phyloP scores from a whole-genome alignment of 768 basidiomycete species.

The Boletus coccyginus region DNA sequence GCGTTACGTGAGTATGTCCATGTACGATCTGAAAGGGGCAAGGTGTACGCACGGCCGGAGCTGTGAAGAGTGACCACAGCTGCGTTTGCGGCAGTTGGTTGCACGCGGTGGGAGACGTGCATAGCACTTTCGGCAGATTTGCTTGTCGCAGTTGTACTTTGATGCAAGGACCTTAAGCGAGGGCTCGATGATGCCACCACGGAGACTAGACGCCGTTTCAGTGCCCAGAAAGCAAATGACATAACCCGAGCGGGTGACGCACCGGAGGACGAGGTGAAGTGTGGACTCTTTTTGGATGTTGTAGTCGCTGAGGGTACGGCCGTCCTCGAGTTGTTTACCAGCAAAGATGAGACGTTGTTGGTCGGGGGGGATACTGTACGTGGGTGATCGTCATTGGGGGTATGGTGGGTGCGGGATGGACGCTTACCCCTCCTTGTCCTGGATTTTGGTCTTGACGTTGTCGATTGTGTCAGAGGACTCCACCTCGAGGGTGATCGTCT shows the following conservation, averaged over 20 bases:
- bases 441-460: conserved; percentile 29
- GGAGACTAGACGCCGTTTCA: conserved; percentile 14
- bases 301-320: conserved; percentile 93
- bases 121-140: conserved; percentile 99
- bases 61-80: conserved; percentile 87
- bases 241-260: conserved; percentile 23
- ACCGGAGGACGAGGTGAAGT: conserved; percentile 96
- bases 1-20: not conserved
- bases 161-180: conserved; percentile 95
- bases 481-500: conserved; percentile 31
- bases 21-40: not conserved
- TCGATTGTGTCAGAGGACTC: conserved; percentile 30
- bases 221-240: not conserved
- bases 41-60: conserved; percentile 75
- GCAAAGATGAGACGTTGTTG: conserved; percentile 50
- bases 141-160: conserved; percentile 99
- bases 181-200: conserved; percentile 94
- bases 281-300: conserved; percentile 99
- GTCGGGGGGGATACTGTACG: conserved; percentile 36
- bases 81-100: conserved; percentile 97
- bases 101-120: conserved; percentile 99
- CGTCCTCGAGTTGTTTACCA: conserved; percentile 98
- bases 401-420: not conserved
- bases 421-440: conserved; percentile 71
- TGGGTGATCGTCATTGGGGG: not conserved